Evolutionary conservation across 179 eudicot genomes (phyloP), one percentile per base, ranked within the genome.

Genomic region (Silene vulgaris): DNA sequence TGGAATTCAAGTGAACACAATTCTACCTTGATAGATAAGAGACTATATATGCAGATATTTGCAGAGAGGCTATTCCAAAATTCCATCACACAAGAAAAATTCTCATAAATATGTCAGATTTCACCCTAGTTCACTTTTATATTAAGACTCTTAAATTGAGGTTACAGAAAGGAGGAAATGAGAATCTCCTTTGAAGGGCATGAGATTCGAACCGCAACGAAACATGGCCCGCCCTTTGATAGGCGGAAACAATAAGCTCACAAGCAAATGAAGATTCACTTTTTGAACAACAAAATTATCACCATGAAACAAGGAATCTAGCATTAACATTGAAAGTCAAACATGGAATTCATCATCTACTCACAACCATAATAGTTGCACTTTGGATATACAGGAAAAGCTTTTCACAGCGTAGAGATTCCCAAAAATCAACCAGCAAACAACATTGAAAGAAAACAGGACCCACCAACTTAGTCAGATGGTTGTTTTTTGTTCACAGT

Each of bases 401-500:
- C 8, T 48, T 70, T 70, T 50, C 37, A 50, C 59, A 70, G 60
- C 26, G 62, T 21, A 70, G 20, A 70, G 19, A 70, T 50, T 11
- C 80, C 77, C 69, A 52, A 9, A 71, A 73, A 74, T 5, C 75
- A 82, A 83, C 69, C 77, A 78, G 76, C 78, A 19, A 65, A 56
- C 30, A 73, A 61, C 61, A 50, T 73, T 77, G 65, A 74, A 72
- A 75, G 71, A 78, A 82, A 82, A 76, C 82, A 85, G 78, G 79
- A 85, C 81, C 85, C 83, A 87, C 87, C 85, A 83, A 81, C 87
- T 82, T 78, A 77, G 81, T 79, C 74, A 82, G 88, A 83, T 62
- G 82, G 85, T 72, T 78, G 80, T 66, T 86, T 81, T 76, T 77
- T 79, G 90, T 76, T 79, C 76, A 71, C 70, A 78, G 80, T 79